Conservation (phyloP, 2,329 filamentous ascomycete genomes). For the Aspergillus jensenii region DNA sequence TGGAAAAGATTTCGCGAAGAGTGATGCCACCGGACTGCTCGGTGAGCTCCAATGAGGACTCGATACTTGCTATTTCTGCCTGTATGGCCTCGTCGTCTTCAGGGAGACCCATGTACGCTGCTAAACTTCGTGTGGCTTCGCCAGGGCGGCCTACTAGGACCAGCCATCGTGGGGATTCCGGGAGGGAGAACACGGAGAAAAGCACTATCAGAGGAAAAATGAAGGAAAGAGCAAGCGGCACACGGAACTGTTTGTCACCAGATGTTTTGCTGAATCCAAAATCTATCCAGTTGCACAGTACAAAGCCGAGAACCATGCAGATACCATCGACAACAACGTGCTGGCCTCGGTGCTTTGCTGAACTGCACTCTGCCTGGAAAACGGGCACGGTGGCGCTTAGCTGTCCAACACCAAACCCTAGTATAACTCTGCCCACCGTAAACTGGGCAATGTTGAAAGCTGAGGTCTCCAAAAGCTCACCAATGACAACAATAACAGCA, state of each 20-base stretch:
- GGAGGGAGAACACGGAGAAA: slow-evolving; percentile 29
- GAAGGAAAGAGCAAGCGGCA: slow-evolving; percentile 31
- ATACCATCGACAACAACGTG: slow-evolving; percentile 34
- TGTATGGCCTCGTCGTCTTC: slow-evolving; percentile 28
- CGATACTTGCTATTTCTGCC: slow-evolving; percentile 51
- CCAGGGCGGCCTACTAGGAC: slow-evolving; percentile 24
- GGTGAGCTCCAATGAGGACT: slow-evolving; percentile 53
- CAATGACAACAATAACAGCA: slow-evolving; percentile 38
- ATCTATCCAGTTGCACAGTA: slow-evolving; percentile 48
- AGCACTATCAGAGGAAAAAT: slow-evolving; percentile 21
- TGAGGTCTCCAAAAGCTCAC: background rate
- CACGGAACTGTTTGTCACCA: slow-evolving; percentile 32
- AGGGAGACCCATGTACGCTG: slow-evolving; percentile 13
- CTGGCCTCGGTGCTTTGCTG: slow-evolving; percentile 20
- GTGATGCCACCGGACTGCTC: slow-evolving; percentile 14
- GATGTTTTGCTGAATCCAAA: slow-evolving; percentile 35
- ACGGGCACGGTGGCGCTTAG: slow-evolving; percentile 24
- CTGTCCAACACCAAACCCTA: background rate
- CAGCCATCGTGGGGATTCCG: slow-evolving; percentile 39
- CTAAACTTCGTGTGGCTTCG: slow-evolving; percentile 14
- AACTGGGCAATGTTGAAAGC: background rate
- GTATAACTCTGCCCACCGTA: background rate
- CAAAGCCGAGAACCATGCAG: slow-evolving; percentile 45
- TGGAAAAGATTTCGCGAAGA: slow-evolving; percentile 31
- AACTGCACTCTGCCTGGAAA: slow-evolving; percentile 36